Base-by-base conservation (phyloP, 345 rosid species). In the Euclidium syriacum region DNA sequence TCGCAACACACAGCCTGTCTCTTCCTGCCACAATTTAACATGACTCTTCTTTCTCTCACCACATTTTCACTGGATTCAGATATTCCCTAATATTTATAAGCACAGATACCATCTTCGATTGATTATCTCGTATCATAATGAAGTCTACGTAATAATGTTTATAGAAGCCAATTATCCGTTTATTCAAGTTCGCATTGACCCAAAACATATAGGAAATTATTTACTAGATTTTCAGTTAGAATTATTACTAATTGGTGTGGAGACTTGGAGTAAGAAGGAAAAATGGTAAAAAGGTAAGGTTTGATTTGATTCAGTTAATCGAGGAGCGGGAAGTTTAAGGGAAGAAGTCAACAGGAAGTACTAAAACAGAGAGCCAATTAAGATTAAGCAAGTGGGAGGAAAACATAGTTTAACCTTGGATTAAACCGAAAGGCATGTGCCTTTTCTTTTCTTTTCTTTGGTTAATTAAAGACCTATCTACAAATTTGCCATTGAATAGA, bases 321-420 rank as follows among this genome's bases (percentile, higher is more conserved):
- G 20, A 70, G 68, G 68, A 57, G 74, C 68, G 68, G 62, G 63
- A 52, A 24, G 15, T 10, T 36, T 36, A 61, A 69, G 62, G 4
- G 61, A 52, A 34, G 17, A 51, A 34, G 65, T 52, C 67, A 52
- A 66, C 17, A 66, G 20, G 10, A 67, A 67, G 44, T 58, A 20
- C 27, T 25, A 32, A 25, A 44, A 5, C 12, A n/a, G 4, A 25
- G 40, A 68, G 58, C 68, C 68, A 62, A 53, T 42, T n/a, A 46
- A 18, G 34, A 43, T 7, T 4, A 24, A 15, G 19, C 62, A 60
- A 61, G 68, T 61, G 62, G 63, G 33, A 56, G 41, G n/a, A n/a
- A 68, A 68, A 68, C 67, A 60, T 68, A 59, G 30, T 68, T 60
- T 60, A 60, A 44, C 53, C 52, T 44, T 70, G 52, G 74, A 70